Conservation (phyloP, 306 rosid genomes). For the Vachellia pachyceras region DNA sequence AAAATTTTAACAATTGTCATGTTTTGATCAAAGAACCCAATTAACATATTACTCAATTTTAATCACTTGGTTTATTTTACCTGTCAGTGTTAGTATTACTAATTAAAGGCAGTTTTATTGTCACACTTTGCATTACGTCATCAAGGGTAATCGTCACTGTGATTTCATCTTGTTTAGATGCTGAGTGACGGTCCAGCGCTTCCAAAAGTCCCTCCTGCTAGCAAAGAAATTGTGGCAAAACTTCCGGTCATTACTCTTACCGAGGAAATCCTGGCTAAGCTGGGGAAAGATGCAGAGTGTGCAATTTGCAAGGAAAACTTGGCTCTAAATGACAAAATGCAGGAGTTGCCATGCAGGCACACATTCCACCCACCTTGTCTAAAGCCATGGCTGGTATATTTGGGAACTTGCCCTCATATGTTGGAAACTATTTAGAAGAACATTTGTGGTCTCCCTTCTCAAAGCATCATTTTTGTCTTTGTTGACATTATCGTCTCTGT, state of each 20-base stretch:
- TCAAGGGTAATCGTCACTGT: constrained; percentile 3
- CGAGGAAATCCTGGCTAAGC: constrained; percentile 64
- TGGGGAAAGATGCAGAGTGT: constrained; percentile 83
- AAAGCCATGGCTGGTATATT: constrained; percentile 95
- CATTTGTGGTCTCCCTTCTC: constrained; percentile 8
- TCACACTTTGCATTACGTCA: constrained; percentile 21
- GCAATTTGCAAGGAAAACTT: constrained; percentile 90
- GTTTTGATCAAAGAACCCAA: background rate
- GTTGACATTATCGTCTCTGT: constrained; percentile 18
- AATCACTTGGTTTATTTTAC: constrained; percentile 2
- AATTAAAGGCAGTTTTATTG: background rate
- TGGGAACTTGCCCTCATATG: constrained; percentile 8
- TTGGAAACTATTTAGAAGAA: background rate
- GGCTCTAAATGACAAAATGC: constrained; percentile 79
- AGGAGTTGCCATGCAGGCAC: constrained; percentile 98
- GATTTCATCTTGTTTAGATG: constrained; percentile 43
- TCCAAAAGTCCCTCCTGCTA: constrained; percentile 90
- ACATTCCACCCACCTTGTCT: constrained; percentile 92
- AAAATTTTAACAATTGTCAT: background rate
- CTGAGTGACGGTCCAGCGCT: constrained; percentile 54
- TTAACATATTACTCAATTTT: constrained; percentile 20
- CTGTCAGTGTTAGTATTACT: background rate
- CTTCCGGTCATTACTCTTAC: constrained; percentile 81
- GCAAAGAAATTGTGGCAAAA: constrained; percentile 89
- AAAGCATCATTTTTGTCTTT: constrained; percentile 26